A percentile compares a stretch with the other conserved stretches of the same genome.
Evolutionary conservation across 2,329 filamentous ascomycete species (phyloP).

Genomic region (Peltaster fructicola): DNA sequence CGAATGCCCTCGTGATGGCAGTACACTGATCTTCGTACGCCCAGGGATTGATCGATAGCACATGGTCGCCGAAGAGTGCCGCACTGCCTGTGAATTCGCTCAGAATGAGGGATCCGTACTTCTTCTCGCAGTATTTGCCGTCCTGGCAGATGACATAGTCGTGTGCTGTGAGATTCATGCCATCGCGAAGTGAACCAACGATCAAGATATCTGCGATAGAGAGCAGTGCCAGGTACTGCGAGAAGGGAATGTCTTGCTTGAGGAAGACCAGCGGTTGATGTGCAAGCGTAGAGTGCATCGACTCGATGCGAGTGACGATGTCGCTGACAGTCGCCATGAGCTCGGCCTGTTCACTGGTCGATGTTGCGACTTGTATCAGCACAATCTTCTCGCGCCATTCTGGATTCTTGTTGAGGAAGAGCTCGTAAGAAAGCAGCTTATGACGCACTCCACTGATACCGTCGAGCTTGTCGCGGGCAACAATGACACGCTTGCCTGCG

Average conservation of each 20-base stretch:
- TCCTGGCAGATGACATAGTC: constrained; percentile 92
- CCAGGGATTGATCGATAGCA: constrained; percentile 86
- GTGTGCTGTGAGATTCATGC: constrained; percentile 92
- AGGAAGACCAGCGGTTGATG: constrained; percentile 88
- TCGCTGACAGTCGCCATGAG: constrained; percentile 78
- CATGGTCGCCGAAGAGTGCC: constrained; percentile 62
- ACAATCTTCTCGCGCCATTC: constrained; percentile 77
- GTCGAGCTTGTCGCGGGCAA: constrained; percentile 86
- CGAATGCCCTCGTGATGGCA: constrained; percentile 65
- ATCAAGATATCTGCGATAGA: constrained; percentile 82
- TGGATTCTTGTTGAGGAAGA: constrained; percentile 87
- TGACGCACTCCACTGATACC: constrained; percentile 81
- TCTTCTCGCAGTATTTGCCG: constrained; percentile 58
- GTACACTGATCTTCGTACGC: constrained; percentile 78
- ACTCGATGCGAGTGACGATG: constrained; percentile 89
- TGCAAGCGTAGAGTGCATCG: constrained; percentile 71
- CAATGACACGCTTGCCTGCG: constrained; percentile 74
- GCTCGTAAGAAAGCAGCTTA: constrained; percentile 79
- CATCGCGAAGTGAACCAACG: constrained; percentile 88
- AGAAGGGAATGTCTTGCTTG: constrained; percentile 84
- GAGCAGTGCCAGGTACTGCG: constrained; percentile 81
- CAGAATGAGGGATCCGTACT: constrained; percentile 74
- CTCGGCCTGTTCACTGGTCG: constrained; percentile 73
- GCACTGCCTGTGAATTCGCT: constrained; percentile 92
- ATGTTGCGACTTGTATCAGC: constrained; percentile 83